phyloP scores from a whole-genome alignment of 2,329 filamentous ascomycete genomes.

The Magnaporthiopsis poae region DNA sequence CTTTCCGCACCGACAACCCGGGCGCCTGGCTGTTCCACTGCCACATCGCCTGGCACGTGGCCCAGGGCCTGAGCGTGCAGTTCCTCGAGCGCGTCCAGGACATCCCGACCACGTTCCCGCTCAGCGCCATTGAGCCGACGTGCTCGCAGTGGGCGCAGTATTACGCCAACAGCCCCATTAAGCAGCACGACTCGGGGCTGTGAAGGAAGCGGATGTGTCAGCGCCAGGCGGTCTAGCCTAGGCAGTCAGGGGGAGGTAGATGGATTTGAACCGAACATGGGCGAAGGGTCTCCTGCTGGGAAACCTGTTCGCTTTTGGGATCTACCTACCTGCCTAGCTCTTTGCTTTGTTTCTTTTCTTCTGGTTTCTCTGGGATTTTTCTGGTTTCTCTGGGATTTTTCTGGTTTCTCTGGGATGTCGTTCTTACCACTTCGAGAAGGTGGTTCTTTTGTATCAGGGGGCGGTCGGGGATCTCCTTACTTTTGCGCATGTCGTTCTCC shows the following conservation, averaged over 20 bases:
- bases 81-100: slow-evolving; percentile 29
- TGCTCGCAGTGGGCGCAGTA: slow-evolving; percentile 15
- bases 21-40: slow-evolving; percentile 37
- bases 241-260: too few species aligned
- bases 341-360: neutral
- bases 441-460: neutral
- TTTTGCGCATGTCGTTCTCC: neutral
- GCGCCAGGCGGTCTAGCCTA: too few species aligned
- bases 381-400: neutral
- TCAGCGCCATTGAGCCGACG: slow-evolving; percentile 9
- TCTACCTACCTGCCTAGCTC: neutral
- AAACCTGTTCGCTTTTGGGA: too few species aligned
- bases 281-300: too few species aligned
- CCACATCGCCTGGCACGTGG: slow-evolving; percentile 39
- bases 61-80: slow-evolving; percentile 37
- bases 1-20: slow-evolving; percentile 38
- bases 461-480: neutral
- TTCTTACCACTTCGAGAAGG: neutral
- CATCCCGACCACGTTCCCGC: slow-evolving; percentile 6
- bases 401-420: neutral
- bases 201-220: neutral
- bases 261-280: too few species aligned
- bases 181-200: slow-evolving; percentile 14
- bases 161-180: slow-evolving; percentile 8
- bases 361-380: neutral